phyloP scores from a whole-genome alignment of 2,329 filamentous ascomycete species.

The Aspergillus sp. region DNA sequence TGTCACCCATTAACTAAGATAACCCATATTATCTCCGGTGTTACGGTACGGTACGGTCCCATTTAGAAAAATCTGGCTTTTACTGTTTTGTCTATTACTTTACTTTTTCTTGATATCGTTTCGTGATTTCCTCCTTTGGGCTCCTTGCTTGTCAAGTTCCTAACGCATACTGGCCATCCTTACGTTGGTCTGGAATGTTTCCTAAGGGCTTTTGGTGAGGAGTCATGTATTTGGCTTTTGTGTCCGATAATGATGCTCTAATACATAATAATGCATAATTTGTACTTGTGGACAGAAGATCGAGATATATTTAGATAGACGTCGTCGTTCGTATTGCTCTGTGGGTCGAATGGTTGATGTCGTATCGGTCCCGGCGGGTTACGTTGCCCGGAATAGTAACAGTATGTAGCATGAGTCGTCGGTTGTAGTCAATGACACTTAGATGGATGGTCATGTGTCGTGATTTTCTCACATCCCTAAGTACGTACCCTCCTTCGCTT shows the following conservation, averaged over 20 bases:
- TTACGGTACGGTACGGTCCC: background rate
- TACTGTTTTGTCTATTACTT: background rate
- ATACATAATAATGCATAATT: background rate
- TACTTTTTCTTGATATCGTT: background rate
- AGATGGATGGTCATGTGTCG: too few species aligned
- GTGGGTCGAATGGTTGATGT: too few species aligned
- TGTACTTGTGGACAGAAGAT: background rate
- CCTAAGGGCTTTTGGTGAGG: background rate
- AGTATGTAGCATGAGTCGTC: too few species aligned
- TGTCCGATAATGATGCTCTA: background rate
- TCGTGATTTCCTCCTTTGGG: background rate
- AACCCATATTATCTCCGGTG: background rate
- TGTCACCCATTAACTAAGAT: background rate
- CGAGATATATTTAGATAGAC: too few species aligned
- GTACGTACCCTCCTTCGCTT: too few species aligned
- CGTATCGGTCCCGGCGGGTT: too few species aligned
- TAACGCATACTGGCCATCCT: too few species aligned
- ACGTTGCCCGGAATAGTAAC: too few species aligned
- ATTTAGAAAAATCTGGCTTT: background rate
- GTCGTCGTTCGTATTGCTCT: too few species aligned
- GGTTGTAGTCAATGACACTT: too few species aligned
- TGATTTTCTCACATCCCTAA: too few species aligned
- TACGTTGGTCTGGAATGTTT: background rate
- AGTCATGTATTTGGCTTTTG: background rate
- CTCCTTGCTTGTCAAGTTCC: too few species aligned